Evolutionary conservation across 805 yeast species (phyloP).

Genomic region (Candida insectalens): DNA sequence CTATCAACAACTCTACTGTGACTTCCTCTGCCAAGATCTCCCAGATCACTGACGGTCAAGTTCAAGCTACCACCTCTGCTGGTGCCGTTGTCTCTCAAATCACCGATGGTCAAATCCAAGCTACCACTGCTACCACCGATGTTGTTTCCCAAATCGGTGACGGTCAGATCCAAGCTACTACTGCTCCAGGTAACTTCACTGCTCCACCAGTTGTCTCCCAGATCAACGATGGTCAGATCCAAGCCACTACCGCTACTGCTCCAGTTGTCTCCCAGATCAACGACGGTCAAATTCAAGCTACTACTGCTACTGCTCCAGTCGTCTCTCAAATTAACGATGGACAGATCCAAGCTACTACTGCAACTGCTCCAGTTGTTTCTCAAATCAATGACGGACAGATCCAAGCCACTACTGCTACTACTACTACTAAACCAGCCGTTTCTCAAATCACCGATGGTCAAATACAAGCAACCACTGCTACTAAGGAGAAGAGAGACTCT

Average conservation of each 20-base stretch:
- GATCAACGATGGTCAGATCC: conserved; percentile 35
- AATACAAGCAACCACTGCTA: conserved; percentile 28
- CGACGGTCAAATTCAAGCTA: conserved; percentile 53
- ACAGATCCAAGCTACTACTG: conserved; percentile 28
- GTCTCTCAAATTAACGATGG: conserved; percentile 30
- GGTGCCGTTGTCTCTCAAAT: conserved; percentile 27
- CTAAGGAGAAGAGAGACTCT: conserved; percentile 23
- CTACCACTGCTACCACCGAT: conserved; percentile 15
- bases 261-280: conserved; percentile 44
- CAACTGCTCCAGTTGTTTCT: conserved; percentile 31
- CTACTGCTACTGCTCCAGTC: conserved; percentile 17
- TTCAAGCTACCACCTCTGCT: conserved; percentile 27
- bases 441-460: conserved; percentile 29
- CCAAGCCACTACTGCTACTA: conserved; percentile 40
- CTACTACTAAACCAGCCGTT: conserved; percentile 28
- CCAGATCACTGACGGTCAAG: conserved; percentile 37
- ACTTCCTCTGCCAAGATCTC: conserved; percentile 12
- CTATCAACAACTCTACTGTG: conserved; percentile 47
- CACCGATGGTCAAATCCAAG: conserved; percentile 19
- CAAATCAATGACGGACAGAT: conserved; percentile 59
- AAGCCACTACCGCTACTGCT: conserved; percentile 25
- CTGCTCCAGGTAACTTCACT: conserved; percentile 13
- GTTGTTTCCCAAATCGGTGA: conserved; percentile 12
- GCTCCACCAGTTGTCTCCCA: conserved; percentile 30
- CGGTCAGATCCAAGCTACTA: conserved; percentile 8